phyloP scores from a whole-genome alignment of 164 flowering plant species.

The Platanus orientalis region DNA sequence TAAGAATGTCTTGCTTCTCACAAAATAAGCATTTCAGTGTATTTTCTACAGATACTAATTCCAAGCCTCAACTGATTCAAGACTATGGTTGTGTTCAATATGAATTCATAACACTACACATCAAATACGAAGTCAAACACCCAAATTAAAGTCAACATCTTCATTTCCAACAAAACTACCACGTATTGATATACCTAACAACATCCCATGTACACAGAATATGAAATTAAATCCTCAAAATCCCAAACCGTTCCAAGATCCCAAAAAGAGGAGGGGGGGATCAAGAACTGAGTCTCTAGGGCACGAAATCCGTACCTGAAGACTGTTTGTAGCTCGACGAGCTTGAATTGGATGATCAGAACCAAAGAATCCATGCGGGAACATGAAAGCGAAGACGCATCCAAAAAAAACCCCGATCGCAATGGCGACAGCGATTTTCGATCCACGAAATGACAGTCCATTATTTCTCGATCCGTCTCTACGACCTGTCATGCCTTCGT shows the following conservation, averaged over 20 bases:
- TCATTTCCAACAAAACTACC: not conserved
- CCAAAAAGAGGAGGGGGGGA: not conserved
- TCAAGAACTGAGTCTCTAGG: not conserved
- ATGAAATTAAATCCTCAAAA: not conserved
- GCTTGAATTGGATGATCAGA: constrained; percentile 18
- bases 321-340: constrained; percentile 18
- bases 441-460: constrained; percentile 38
- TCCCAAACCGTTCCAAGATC: no score
- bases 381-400: constrained; percentile 62
- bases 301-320: constrained; percentile 31
- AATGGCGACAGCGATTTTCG: constrained; percentile 55
- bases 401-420: constrained; percentile 67
- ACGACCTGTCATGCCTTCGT: constrained; percentile 48
- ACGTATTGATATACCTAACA: not conserved
- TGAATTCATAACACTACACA: not conserved
- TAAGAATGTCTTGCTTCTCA: no score
- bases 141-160: not conserved
- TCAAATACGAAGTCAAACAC: not conserved
- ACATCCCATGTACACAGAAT: not conserved
- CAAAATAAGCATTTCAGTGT: no score
- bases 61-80: not conserved
- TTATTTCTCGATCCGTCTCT: constrained; percentile 52
- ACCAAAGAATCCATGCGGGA: constrained; percentile 61
- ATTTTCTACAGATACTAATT: not conserved
- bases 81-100: not conserved